Conservation (phyloP, 2,329 filamentous ascomycete species). For the Metarhizium brunneum region DNA sequence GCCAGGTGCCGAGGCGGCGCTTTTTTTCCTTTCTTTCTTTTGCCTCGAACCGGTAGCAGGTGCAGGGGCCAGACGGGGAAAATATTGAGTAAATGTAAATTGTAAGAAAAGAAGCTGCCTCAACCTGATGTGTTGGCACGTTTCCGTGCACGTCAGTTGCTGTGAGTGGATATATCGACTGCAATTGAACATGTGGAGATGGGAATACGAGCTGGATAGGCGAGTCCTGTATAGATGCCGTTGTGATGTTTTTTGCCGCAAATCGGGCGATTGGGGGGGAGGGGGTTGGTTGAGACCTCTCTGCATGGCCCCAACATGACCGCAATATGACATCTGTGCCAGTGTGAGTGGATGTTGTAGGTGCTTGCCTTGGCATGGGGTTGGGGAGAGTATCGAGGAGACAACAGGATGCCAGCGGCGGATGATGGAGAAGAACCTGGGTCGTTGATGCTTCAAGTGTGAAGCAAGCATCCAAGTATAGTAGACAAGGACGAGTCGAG, state of each 20-base stretch:
- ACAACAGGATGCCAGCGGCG: background rate
- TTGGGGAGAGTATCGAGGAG: background rate
- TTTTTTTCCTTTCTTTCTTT: background rate
- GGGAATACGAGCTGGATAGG: background rate
- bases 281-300: background rate
- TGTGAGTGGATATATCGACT: background rate
- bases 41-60: background rate
- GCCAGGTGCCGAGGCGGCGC: too few relatives aligned
- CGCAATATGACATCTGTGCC: too few relatives aligned
- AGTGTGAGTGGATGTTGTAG: background rate
- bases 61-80: constrained; percentile 1
- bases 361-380: background rate
- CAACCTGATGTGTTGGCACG: background rate
- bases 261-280: background rate
- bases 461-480: background rate
- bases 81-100: background rate
- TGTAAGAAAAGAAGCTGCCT: background rate
- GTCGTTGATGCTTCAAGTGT: background rate
- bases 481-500: too few relatives aligned
- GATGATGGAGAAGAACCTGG: background rate
- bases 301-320: background rate
- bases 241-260: background rate
- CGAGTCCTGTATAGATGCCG: background rate
- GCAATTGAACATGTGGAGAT: background rate
- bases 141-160: background rate